Base-by-base conservation (phyloP, 2,329 filamentous ascomycete species). In the Fusarium sulawesiense region DNA sequence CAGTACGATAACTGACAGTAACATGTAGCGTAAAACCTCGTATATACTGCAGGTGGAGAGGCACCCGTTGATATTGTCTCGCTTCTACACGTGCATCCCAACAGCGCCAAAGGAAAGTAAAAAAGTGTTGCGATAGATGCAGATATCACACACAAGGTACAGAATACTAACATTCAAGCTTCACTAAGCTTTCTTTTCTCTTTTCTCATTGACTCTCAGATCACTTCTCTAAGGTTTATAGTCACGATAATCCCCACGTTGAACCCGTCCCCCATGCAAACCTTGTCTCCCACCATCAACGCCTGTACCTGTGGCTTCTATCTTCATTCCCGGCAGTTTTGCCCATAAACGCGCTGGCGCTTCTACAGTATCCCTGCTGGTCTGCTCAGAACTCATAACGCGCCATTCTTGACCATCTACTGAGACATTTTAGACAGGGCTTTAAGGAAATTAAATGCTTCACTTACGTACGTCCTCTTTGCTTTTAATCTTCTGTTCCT, bases 261-360 rank as follows among this genome's bases (percentile, higher is more conserved):
- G 30, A 25, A 13, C 11, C 13, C 34, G 18, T 12, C 34, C 34
- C 34, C 20, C 14, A 12, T n/a, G 32, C 37, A 67, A 66, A 55
- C 63, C 41, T 49, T 60, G 25, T n/a, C 29, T 67, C 61, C 61
- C 66, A 57, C 66, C 66, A 63, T 42, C 51, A 37, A 60, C 18
- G 47, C 41, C 34, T 63, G 53, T 30, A 48, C 50, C 54, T 60
- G 44, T 58, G 25, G 56, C 45, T 34, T 41, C 53, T 34, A 37
- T 48, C 9, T 9, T 10, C 29, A 18, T n/a, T 18, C 20, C 44
- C 41, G 62, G 42, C 45, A 64, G 46, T 47, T 53, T 37, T 37
- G 32, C 51, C 47, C 11, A 21, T 46, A 61, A 34, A 54, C 30
- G 40, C 32, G 30, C 32, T 63, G 42, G 47, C 60, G 57, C 40